A percentile compares a stretch with the other conserved stretches of the same genome.
Evolutionary conservation across 2,329 filamentous ascomycete genomes (phyloP).

Genomic region (Hymenoscyphus fructigenus): DNA sequence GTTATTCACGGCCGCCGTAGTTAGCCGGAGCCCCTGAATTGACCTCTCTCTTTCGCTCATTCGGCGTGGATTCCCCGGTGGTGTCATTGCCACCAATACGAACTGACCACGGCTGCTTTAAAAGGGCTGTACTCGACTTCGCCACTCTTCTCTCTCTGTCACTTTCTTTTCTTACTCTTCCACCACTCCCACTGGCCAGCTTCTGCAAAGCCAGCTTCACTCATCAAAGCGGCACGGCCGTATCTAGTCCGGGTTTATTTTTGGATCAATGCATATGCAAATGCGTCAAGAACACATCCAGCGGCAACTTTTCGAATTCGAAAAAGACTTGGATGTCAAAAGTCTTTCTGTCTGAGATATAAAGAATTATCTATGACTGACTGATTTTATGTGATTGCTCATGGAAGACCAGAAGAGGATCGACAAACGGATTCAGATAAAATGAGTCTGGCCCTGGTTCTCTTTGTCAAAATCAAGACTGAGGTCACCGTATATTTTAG

Average conservation of each 20-base stretch:
- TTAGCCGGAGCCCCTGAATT: slow-evolving; percentile 1
- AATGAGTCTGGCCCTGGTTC: background rate
- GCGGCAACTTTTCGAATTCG: too few relatives aligned
- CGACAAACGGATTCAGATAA: too few relatives aligned
- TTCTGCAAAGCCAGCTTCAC: background rate
- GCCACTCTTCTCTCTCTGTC: background rate
- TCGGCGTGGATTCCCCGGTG: background rate
- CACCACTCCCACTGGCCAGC: background rate
- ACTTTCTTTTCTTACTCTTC: background rate
- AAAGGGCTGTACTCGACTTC: background rate
- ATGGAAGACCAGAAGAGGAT: too few relatives aligned
- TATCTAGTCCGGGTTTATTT: background rate
- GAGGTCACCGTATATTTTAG: background rate
- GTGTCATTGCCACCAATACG: background rate
- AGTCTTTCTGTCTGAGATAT: too few relatives aligned
- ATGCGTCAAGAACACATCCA: too few relatives aligned
- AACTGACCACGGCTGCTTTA: background rate
- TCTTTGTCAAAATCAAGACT: background rate
- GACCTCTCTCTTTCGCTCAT: background rate
- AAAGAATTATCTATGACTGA: too few relatives aligned
- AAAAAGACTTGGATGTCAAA: too few relatives aligned
- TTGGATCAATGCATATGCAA: slow-evolving; percentile 1
- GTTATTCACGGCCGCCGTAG: background rate
- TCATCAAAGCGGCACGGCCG: background rate
- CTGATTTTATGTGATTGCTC: too few relatives aligned